Percentiles rank a stretch among this genome's conserved stretches.
phyloP scores from a whole-genome alignment of 495 filamentous ascomycete genomes.

The Aspergillus homomorphus region DNA sequence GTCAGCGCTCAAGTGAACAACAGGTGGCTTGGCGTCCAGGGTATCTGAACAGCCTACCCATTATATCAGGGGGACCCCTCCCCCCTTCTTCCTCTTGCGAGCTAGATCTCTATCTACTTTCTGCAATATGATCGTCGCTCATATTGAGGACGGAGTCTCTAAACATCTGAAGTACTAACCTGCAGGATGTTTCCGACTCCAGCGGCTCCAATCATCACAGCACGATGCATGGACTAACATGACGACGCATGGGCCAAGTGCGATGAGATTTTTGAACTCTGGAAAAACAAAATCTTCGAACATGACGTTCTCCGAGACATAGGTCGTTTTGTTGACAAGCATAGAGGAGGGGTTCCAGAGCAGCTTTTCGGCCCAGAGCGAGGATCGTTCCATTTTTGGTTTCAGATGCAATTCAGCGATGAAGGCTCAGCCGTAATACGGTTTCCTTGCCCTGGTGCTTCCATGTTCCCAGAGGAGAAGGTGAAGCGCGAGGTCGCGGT shows the following conservation, averaged over 20 bases:
- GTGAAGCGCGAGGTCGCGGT: conserved; percentile 35
- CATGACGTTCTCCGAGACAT: background rate
- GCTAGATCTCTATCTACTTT: too few species aligned
- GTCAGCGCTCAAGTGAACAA: too few species aligned
- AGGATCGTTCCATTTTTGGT: background rate
- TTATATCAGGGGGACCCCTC: background rate
- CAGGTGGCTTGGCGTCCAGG: background rate
- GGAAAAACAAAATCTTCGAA: background rate
- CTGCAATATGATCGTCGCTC: too few species aligned
- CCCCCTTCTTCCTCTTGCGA: background rate
- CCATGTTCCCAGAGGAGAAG: conserved; percentile 36
- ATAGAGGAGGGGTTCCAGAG: background rate
- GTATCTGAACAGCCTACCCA: background rate
- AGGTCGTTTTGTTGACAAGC: background rate
- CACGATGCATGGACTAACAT: conserved; percentile 3
- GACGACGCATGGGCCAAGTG: conserved; percentile 1
- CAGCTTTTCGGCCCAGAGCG: background rate
- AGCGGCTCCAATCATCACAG: background rate
- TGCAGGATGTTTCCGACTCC: background rate
- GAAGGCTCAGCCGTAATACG: background rate
- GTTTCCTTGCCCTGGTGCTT: background rate
- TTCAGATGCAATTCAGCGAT: background rate
- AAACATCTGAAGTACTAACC: too few species aligned
- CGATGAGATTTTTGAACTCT: background rate
- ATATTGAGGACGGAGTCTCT: too few species aligned